phyloP scores from a whole-genome alignment of 768 basidiomycete species.

The Mrakia hoshinonis region DNA sequence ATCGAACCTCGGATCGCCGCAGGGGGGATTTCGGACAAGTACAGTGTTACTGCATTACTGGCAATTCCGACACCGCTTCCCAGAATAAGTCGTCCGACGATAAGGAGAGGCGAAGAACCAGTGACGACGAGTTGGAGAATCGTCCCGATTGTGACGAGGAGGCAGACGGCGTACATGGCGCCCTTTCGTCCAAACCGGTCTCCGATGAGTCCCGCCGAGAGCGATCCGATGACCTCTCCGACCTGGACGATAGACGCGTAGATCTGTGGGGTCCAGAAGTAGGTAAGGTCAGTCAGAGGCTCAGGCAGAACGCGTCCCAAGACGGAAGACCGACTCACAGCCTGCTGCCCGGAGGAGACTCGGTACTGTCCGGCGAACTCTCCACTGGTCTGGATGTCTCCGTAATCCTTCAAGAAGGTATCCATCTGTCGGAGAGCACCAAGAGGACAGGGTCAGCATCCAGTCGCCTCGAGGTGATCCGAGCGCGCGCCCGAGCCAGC shows the following conservation, averaged over 20 bases:
- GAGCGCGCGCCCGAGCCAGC: no score
- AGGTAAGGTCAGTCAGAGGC: background rate
- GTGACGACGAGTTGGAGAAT: slow-evolving; percentile 12
- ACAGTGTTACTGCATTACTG: slow-evolving; percentile 36
- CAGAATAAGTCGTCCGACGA: slow-evolving; percentile 39
- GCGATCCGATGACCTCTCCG: slow-evolving; percentile 40
- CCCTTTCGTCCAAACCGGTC: slow-evolving; percentile 39
- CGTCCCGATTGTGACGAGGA: slow-evolving; percentile 36
- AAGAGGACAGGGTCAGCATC: no score
- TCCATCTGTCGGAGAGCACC: no score
- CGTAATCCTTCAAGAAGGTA: slow-evolving; percentile 28
- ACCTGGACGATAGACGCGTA: slow-evolving; percentile 40
- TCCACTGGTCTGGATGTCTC: background rate
- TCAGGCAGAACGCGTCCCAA: background rate
- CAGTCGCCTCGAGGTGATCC: no score
- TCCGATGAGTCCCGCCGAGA: slow-evolving; percentile 38
- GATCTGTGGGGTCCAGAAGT: slow-evolving; percentile 31
- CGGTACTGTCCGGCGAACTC: slow-evolving; percentile 26
- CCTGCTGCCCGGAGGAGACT: slow-evolving; percentile 29
- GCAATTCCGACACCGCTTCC: slow-evolving; percentile 39
- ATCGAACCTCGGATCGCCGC: slow-evolving; percentile 39
- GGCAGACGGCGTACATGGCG: slow-evolving; percentile 34
- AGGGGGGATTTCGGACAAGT: slow-evolving; percentile 40
- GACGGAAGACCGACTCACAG: background rate
- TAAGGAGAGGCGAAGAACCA: slow-evolving; percentile 31